Evolutionary conservation across 2,329 filamentous ascomycete genomes (phyloP).

Genomic region (Nemania bipapillata): DNA sequence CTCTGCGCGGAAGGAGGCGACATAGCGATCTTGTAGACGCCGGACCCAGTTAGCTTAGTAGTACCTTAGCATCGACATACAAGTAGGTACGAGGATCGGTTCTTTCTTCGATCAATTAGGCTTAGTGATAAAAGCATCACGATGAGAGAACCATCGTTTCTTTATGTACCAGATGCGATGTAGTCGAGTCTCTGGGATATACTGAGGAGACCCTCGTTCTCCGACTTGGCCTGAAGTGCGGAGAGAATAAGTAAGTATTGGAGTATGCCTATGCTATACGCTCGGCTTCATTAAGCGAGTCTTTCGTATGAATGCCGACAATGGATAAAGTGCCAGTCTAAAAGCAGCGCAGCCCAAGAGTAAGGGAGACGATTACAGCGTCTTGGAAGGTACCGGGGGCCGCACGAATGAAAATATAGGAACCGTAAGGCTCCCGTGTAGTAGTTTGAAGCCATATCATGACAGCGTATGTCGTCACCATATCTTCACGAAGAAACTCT

Average conservation of each 20-base stretch:
- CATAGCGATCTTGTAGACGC: conserved; percentile 42
- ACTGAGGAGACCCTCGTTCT: conserved; percentile 24
- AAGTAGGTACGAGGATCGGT: not conserved
- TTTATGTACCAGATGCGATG: not conserved
- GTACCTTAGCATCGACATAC: conserved; percentile 24
- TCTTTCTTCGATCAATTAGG: not conserved
- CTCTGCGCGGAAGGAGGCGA: conserved; percentile 38
- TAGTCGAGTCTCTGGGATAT: not conserved
- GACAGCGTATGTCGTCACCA: not conserved
- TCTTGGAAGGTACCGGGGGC: conserved; percentile 21
- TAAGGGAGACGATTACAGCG: conserved; percentile 4
- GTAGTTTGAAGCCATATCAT: conserved; percentile 8
- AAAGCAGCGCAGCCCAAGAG: conserved; percentile 27
- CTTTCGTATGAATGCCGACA: conserved; percentile 21
- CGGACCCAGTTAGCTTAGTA: conserved; percentile 38
- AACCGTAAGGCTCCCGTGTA: not conserved
- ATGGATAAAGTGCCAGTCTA: conserved; percentile 32
- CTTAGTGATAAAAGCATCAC: conserved; percentile 10
- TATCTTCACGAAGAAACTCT: not conserved
- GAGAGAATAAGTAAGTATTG: conserved; percentile 27
- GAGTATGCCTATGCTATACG: conserved; percentile 29
- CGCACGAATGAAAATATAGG: not conserved
- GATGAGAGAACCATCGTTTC: not conserved
- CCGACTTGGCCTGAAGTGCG: conserved; percentile 17
- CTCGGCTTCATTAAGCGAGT: conserved; percentile 26